Base-by-base conservation (phyloP, 2,329 filamentous ascomycete genomes). In the Ophiocordyceps polyrhachis-furcata region DNA sequence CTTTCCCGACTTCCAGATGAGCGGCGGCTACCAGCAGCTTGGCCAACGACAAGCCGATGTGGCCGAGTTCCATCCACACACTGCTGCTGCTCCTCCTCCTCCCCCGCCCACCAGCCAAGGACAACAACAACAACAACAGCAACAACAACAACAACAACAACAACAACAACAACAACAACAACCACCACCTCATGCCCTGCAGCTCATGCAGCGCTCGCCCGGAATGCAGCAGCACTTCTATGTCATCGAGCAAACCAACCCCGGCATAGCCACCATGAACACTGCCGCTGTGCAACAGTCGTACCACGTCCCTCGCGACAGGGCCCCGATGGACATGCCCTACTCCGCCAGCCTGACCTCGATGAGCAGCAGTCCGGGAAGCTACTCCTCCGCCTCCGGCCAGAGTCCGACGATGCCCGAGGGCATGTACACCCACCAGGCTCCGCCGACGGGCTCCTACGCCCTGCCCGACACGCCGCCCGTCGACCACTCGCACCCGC, bases 251-350 rank as follows among this genome's bases (percentile, higher is more conserved):
- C 72, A 76, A 50, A 69, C 66, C 55, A 78, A 78, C 52, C 74
- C 75, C 11, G 73, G 70, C 13, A 70, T 80, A 6, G 74, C 73
- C 29, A 79, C 73, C 13, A 71, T 79, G 68, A 74, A 71, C 57
- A 67, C 72, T 12, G 67, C 66, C 49, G 53, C 64, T 7, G 60
- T 74, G 42, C 62, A 66, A n/a, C 57, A 64, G 7, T 61, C 68
- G 46, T 74, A 74, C 56, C 70, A 73, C 43, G 62, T 74, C 43
- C 64, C 67, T n/a, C 64, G 66, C 23, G 69, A 71, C 46, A 59
- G 64, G 41, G 61, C 66, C 40, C 51, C 61, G 2, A 59, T 73
- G 19, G 70, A 73, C 43, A 69, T 76, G 20, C 62, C 72, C 0
- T 74, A 71, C 50, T 61, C 63, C n/a, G 53, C 65, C 7, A 65